phyloP scores from a whole-genome alignment of 176 grass and related monocot genomes.

The Pontederia crassipes region DNA sequence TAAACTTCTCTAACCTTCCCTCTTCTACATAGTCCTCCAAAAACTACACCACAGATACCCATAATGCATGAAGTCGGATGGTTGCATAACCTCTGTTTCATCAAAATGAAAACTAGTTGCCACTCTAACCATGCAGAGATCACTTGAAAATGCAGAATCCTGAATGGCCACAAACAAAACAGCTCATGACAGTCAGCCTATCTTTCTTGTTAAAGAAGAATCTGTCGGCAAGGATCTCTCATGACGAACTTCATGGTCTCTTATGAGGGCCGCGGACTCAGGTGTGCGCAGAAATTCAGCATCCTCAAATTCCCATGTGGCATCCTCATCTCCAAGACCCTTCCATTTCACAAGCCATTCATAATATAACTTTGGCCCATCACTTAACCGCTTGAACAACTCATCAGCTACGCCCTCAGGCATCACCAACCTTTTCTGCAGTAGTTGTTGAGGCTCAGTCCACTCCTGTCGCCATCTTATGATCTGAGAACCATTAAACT shows the following conservation, averaged over 20 bases:
- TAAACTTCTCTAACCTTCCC: too few relatives aligned
- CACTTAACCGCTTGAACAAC: slow-evolving; percentile 37
- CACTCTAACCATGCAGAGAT: too few relatives aligned
- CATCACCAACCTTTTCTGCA: slow-evolving; percentile 66
- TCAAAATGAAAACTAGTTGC: too few relatives aligned
- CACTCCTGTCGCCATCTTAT: slow-evolving; percentile 83
- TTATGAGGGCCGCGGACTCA: slow-evolving; percentile 37
- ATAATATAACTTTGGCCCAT: slow-evolving; percentile 37
- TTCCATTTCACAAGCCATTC: slow-evolving; percentile 95
- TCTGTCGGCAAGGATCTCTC: slow-evolving; percentile 29
- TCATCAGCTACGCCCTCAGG: slow-evolving; percentile 32
- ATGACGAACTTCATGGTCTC: slow-evolving; percentile 33
- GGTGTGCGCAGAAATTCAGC: slow-evolving; percentile 62
- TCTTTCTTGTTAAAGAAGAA: slow-evolving; percentile 37
- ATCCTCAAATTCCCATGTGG: slow-evolving; percentile 76
- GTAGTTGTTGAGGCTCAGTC: slow-evolving; percentile 58
- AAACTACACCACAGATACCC: too few relatives aligned
- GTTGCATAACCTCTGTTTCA: too few relatives aligned
- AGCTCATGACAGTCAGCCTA: not conserved
- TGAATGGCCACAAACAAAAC: too few relatives aligned
- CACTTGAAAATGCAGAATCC: too few relatives aligned
- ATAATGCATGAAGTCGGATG: too few relatives aligned
- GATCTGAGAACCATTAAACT: slow-evolving; percentile 33
- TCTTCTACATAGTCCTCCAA: too few relatives aligned
- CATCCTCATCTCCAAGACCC: slow-evolving; percentile 60